phyloP scores from a whole-genome alignment of 768 basidiomycete species.

The Boletus rubescentipes region DNA sequence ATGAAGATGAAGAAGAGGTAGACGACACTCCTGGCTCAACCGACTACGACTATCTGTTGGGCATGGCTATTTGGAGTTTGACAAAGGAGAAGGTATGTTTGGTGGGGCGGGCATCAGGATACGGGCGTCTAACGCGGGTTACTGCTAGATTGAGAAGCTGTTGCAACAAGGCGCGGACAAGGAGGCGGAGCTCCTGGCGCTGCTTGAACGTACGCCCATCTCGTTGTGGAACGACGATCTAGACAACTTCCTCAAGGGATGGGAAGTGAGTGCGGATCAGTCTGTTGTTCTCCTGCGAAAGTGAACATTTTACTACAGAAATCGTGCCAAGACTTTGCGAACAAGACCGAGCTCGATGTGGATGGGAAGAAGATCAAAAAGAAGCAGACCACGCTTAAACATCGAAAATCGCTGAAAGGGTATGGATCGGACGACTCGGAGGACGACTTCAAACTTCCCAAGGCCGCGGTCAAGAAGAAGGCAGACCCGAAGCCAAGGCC shows the following conservation, averaged over 20 bases:
- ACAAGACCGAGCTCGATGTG: conserved; percentile 45
- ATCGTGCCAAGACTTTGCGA: conserved; percentile 43
- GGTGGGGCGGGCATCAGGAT: neutral
- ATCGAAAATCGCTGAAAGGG: conserved; percentile 48
- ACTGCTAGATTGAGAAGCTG: conserved; percentile 75
- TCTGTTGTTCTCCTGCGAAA: neutral
- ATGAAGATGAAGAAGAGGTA: conserved; percentile 47
- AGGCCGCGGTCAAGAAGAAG: conserved; percentile 43
- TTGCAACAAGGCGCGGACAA: conserved; percentile 77
- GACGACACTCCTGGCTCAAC: conserved; percentile 40
- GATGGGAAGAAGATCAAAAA: conserved; percentile 55
- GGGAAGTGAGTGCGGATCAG: conserved; percentile 63
- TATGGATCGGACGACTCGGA: conserved; percentile 42
- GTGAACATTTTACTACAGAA: conserved; percentile 30
- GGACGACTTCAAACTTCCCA: conserved; percentile 56
- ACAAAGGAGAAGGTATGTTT: conserved; percentile 81
- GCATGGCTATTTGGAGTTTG: conserved; percentile 94
- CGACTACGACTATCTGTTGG: conserved; percentile 92
- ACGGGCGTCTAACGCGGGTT: conserved; percentile 5
- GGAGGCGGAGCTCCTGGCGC: conserved; percentile 71
- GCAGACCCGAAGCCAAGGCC: conserved; percentile 27
- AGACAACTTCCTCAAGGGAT: conserved; percentile 77
- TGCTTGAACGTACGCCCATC: conserved; percentile 77
- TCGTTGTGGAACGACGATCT: conserved; percentile 91
- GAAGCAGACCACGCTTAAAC: conserved; percentile 55